Evolutionary conservation across 768 basidiomycete species (phyloP).

Genomic region (Suillus decipiens): DNA sequence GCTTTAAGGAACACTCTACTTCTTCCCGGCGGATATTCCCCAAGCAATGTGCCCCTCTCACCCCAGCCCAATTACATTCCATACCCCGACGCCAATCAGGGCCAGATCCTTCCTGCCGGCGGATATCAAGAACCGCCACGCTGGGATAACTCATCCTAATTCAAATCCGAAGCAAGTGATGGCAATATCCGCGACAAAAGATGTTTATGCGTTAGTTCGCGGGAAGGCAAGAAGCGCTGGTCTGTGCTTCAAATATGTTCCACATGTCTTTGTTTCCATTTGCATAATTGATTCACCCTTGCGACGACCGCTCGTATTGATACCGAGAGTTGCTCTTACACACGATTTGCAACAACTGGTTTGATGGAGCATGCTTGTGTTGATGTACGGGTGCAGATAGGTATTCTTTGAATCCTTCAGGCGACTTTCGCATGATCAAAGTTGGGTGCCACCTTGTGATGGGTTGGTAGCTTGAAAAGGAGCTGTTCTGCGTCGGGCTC

Average conservation of each 20-base stretch:
- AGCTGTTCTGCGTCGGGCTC: background rate
- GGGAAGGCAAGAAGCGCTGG: background rate
- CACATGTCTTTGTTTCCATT: background rate
- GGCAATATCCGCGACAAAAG: background rate
- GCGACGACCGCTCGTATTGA: conserved; percentile 3
- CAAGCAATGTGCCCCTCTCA: conserved; percentile 11
- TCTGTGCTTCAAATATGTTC: background rate
- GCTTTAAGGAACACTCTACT: conserved; percentile 8
- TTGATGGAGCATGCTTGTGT: background rate
- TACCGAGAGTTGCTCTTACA: background rate
- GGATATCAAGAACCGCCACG: conserved; percentile 16
- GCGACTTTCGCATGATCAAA: background rate
- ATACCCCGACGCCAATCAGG: conserved; percentile 19
- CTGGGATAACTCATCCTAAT: conserved; percentile 9
- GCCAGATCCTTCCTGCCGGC: conserved; percentile 10
- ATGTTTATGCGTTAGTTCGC: background rate
- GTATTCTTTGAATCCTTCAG: background rate
- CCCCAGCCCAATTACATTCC: conserved; percentile 21
- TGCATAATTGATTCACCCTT: conserved; percentile 7
- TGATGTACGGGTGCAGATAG: background rate
- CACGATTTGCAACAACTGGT: background rate
- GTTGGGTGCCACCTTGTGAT: background rate
- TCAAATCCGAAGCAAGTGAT: background rate
- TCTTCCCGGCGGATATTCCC: conserved; percentile 12
- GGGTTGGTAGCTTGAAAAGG: background rate